Conservation (phyloP, 805 yeast species). For the Komagataella pseudopastoris region DNA sequence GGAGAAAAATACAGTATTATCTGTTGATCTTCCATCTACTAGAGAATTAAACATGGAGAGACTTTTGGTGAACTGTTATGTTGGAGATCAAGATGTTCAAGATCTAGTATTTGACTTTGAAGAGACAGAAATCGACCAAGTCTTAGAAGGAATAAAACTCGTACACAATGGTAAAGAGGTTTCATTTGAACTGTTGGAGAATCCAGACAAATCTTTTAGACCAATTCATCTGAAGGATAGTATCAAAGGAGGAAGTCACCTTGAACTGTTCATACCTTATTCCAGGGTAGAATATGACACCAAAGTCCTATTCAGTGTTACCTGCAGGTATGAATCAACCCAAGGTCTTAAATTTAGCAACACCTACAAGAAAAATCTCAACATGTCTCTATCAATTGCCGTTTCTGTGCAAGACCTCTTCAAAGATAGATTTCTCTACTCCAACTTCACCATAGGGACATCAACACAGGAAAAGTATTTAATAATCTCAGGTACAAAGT, state of each 20-base stretch:
- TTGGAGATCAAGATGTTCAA: conserved; percentile 18
- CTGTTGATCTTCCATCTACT: conserved; percentile 8
- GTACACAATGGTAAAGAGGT: neutral
- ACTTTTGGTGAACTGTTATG: conserved; percentile 15
- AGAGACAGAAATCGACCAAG: neutral
- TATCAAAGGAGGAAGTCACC: neutral
- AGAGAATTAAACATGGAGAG: conserved; percentile 18
- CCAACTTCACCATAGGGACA: conserved; percentile 60
- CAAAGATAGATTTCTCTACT: conserved; percentile 37
- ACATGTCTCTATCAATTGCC: conserved; percentile 44
- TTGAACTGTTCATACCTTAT: neutral
- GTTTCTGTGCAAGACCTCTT: conserved; percentile 77
- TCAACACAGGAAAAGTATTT: conserved; percentile 34
- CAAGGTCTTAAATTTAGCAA: conserved; percentile 8
- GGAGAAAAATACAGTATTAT: neutral
- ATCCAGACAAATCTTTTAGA: neutral
- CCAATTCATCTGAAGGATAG: neutral
- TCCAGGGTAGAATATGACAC: neutral
- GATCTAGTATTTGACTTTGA: conserved; percentile 6
- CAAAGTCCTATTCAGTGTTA: neutral
- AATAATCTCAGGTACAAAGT: conserved; percentile 2
- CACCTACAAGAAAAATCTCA: conserved; percentile 18
- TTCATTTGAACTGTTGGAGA: neutral
- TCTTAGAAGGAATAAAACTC: neutral
- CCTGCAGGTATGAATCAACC: neutral